These are phyloP conservation scores for Gastroboletus turbinatus DNA, from an alignment of 1,284 basidiomycete genomes.

Conservation along the genomic window DNA sequence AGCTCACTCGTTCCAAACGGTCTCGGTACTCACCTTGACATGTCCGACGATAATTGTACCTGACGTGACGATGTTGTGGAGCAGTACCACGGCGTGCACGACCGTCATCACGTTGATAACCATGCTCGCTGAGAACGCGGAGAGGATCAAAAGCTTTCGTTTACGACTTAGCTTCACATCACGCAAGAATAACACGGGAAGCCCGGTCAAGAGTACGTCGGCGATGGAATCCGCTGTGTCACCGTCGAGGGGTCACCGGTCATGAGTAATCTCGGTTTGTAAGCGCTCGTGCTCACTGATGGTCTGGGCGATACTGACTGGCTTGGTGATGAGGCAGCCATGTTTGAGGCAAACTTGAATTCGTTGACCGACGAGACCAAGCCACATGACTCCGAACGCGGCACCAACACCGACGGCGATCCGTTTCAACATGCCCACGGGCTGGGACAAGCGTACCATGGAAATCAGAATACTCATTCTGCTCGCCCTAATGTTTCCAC, in stretches of 20 bases:
- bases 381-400: slow-evolving; percentile 10
- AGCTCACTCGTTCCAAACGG: neutral
- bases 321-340: slow-evolving; percentile 1
- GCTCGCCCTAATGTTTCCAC: slow-evolving; percentile 6
- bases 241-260: neutral
- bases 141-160: slow-evolving; percentile 7
- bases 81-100: slow-evolving; percentile 6
- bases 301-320: slow-evolving; percentile 10
- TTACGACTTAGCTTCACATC: slow-evolving; percentile 6
- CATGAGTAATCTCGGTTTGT: neutral
- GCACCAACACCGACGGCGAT: slow-evolving; percentile 1
- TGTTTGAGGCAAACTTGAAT: neutral
- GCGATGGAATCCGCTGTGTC: slow-evolving; percentile 14
- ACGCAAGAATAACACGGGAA: slow-evolving; percentile 13
- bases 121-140: slow-evolving; percentile 16
- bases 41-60: slow-evolving; percentile 10
- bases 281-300: slow-evolving; percentile 9
- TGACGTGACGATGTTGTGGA: neutral
- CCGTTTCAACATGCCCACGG: neutral
- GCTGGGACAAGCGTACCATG: slow-evolving; percentile 12
- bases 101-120: slow-evolving; percentile 4
- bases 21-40: slow-evolving; percentile 9
- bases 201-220: slow-evolving; percentile 10
- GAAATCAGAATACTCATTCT: slow-evolving; percentile 18
- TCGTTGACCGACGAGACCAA: slow-evolving; percentile 6